Percentiles rank a stretch among this genome's conserved stretches.
phyloP scores from a whole-genome alignment of 2,329 filamentous ascomycete genomes.

The Xylaria sp. region DNA sequence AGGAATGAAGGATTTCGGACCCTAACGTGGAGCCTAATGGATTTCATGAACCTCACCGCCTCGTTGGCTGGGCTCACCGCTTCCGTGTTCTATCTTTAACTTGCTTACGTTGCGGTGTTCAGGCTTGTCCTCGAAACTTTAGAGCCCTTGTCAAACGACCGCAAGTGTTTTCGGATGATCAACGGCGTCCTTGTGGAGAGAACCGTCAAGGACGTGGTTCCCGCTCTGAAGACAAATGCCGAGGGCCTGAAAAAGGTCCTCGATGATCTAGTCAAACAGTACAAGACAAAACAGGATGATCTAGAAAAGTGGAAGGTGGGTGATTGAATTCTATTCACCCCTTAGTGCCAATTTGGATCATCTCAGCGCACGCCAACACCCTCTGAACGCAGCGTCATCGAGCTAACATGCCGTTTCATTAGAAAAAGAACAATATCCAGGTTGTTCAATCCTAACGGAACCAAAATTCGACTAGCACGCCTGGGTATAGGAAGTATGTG shows the following conservation, averaged over 20 bases:
- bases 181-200: constrained; percentile 96
- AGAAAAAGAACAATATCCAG: constrained; percentile 92
- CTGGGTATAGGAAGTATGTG: constrained; percentile 18
- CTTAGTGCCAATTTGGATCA: constrained; percentile 22
- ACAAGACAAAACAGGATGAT: constrained; percentile 93
- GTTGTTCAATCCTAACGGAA: constrained; percentile 76
- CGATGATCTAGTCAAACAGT: constrained; percentile 94
- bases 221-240: constrained; percentile 90
- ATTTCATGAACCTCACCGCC: constrained; percentile 46
- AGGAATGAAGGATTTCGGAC: constrained; percentile 31
- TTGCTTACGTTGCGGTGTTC: constrained; percentile 44
- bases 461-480: constrained; percentile 31
- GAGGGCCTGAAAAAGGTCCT: constrained; percentile 94
- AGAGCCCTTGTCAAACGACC: constrained; percentile 80
- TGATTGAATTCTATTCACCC: constrained; percentile 19
- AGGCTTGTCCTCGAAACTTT: constrained; percentile 96
- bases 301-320: constrained; percentile 97
- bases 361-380: constrained; percentile 32
- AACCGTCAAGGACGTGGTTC: constrained; percentile 91
- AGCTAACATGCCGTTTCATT: constrained; percentile 45
- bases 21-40: constrained; percentile 39
- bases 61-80: constrained; percentile 53
- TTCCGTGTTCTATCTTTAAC: constrained; percentile 33
- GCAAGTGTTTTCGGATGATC: constrained; percentile 99
- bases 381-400: constrained; percentile 19